phyloP scores from a whole-genome alignment of 2,329 filamentous ascomycete genomes.

The Aureobasidium sp. region DNA sequence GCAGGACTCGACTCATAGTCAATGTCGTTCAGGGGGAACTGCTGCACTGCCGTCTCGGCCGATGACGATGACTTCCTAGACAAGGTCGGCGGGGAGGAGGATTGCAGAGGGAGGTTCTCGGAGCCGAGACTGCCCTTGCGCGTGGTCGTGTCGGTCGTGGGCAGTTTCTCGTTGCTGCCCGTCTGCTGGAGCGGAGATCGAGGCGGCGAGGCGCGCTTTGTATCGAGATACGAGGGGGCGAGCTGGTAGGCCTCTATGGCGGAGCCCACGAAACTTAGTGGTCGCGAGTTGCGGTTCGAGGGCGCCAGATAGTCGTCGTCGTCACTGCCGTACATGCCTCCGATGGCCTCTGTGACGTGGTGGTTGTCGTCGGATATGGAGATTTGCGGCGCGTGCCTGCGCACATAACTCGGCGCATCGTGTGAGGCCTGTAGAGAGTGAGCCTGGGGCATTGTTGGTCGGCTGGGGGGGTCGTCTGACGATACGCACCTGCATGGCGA shows the following conservation, averaged over 20 bases:
- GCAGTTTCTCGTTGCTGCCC: constrained; percentile 26
- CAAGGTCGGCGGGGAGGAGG: constrained; percentile 31
- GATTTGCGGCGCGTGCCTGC: constrained; percentile 52
- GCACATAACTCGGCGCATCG: constrained; percentile 34
- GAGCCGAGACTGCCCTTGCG: constrained; percentile 14
- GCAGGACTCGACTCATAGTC: constrained; percentile 85
- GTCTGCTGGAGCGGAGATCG: constrained; percentile 24
- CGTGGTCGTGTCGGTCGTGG: constrained; percentile 13
- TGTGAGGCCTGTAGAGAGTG: constrained; percentile 1
- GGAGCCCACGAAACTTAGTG: constrained; percentile 64
- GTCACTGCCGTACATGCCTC: constrained; percentile 65
- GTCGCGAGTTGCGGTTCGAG: constrained; percentile 49
- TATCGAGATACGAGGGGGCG: constrained; percentile 19
- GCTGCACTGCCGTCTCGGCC: constrained; percentile 28
- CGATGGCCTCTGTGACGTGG: constrained; percentile 90
- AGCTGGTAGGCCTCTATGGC: constrained; percentile 40
- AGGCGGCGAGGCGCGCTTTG: constrained; percentile 17
- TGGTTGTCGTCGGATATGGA: constrained; percentile 82
- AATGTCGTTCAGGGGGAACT: constrained; percentile 67
- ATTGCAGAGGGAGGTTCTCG: constrained; percentile 9
- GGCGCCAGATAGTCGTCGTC: constrained; percentile 38
- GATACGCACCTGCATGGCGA: constrained; percentile 13
- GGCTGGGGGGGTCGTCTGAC: neutral
- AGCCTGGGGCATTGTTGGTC: neutral
- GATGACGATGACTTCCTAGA: constrained; percentile 26